These are phyloP conservation scores for Cicer yamashitae DNA, from an alignment of 306 rosid genomes.

Conservation along the genomic window DNA sequence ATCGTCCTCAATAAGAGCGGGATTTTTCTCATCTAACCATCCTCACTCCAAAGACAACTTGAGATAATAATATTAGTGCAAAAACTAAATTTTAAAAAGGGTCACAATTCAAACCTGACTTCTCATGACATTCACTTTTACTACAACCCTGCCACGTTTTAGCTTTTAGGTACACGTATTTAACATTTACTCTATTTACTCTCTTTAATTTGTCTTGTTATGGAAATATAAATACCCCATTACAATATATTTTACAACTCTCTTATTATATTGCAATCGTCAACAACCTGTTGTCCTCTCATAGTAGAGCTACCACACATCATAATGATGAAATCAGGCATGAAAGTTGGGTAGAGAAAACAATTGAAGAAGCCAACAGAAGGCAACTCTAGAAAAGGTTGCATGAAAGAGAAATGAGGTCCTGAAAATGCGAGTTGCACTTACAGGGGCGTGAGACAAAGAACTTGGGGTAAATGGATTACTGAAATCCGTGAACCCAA, in stretches of 20 bases:
- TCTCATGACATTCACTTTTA: too few relatives aligned
- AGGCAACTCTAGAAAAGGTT: conserved; percentile 82
- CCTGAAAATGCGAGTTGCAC: conserved; percentile 87
- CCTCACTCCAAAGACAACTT: too few relatives aligned
- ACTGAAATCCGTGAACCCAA: conserved; percentile 95
- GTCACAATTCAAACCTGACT: too few relatives aligned
- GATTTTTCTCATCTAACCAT: too few relatives aligned
- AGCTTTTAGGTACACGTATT: conserved; percentile 51
- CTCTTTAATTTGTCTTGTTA: neutral
- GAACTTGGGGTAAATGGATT: conserved; percentile 99
- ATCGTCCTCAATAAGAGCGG: too few relatives aligned
- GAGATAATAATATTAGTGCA: too few relatives aligned
- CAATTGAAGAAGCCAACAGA: conserved; percentile 57
- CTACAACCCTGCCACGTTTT: conserved; percentile 70
- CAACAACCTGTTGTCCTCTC: too few relatives aligned
- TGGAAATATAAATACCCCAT: conserved; percentile 46
- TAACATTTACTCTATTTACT: conserved; percentile 2
- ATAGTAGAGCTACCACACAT: too few relatives aligned
- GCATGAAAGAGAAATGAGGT: conserved; percentile 97
- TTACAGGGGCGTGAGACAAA: conserved; percentile 89
- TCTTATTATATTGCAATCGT: neutral
- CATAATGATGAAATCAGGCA: conserved; percentile 54
- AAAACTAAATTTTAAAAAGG: too few relatives aligned
- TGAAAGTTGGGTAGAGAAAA: conserved; percentile 44
- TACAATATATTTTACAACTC: neutral